Percentiles rank a stretch among this genome's conserved stretches.
phyloP scores from a whole-genome alignment of 257 asterid genomes.

The Perilla frutescens region DNA sequence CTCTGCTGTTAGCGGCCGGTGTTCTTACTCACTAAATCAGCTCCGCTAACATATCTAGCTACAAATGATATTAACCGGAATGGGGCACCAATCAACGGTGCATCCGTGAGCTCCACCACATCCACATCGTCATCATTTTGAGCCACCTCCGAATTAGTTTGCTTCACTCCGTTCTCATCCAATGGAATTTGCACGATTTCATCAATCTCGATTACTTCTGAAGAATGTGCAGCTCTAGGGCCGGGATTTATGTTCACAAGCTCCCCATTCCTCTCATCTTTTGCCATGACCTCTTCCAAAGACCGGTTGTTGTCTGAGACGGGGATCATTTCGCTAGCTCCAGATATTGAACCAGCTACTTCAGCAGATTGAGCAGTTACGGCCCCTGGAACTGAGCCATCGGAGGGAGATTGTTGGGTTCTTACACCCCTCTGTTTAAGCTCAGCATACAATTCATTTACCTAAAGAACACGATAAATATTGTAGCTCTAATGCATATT shows the following conservation, averaged over 20 bases:
- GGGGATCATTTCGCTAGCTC: constrained; percentile 40
- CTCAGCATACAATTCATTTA: constrained; percentile 59
- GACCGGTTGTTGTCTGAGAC: constrained; percentile 47
- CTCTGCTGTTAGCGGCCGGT: constrained; percentile 29
- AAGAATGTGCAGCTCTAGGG: constrained; percentile 37
- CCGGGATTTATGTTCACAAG: constrained; percentile 32
- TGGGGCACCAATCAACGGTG: constrained; percentile 96
- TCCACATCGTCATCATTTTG: constrained; percentile 44
- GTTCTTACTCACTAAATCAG: constrained; percentile 76
- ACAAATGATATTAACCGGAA: constrained; percentile 91
- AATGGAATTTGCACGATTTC: constrained; percentile 82
- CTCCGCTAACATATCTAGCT: constrained; percentile 96
- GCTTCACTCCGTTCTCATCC: constrained; percentile 56
- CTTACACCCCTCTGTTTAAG: constrained; percentile 48
- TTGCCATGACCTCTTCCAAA: constrained; percentile 40
- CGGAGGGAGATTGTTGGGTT: constrained; percentile 38
- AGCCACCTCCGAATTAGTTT: constrained; percentile 35
- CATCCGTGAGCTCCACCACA: constrained; percentile 63
- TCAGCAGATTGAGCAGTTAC: constrained; percentile 45
- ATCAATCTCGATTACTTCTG: constrained; percentile 55
- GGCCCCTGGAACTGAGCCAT: constrained; percentile 35
- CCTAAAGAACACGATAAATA: constrained; percentile 49
- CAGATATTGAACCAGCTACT: constrained; percentile 41
- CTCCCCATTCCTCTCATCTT: constrained; percentile 44
- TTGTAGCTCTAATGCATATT: constrained; percentile 18